Evolutionary conservation across 441 rosid genomes (phyloP).

Genomic region (Metrosideros polymorpha): DNA sequence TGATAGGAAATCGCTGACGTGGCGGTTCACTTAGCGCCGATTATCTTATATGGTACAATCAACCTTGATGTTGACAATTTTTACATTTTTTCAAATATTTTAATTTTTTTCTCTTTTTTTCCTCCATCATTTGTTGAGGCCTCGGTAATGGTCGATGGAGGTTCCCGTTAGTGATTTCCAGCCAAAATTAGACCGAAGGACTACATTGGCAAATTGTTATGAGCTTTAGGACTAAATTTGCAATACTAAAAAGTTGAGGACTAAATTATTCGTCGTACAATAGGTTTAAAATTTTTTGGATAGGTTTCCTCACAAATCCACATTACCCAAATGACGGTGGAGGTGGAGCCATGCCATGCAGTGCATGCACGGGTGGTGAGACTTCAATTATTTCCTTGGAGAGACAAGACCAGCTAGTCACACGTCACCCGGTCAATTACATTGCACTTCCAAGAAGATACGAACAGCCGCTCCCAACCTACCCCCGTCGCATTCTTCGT

Average conservation of each 20-base stretch:
- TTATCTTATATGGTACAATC: background rate
- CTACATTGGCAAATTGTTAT: background rate
- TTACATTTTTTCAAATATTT: background rate
- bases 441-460: background rate
- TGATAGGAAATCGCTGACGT: fast-evolving
- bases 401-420: background rate
- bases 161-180: fast-evolving
- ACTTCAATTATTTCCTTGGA: background rate
- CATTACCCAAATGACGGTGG: background rate
- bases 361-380: background rate
- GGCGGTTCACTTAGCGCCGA: fast-evolving
- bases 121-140: background rate
- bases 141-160: fast-evolving
- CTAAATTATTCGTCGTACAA: background rate
- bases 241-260: background rate
- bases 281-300: background rate
- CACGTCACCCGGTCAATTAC: background rate
- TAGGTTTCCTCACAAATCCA: background rate
- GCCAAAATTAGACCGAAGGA: fast-evolving
- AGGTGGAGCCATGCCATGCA: background rate
- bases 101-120: background rate
- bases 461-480: background rate
- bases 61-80: background rate
- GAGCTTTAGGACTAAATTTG: background rate
- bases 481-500: background rate